A percentile compares a stretch with the other conserved stretches of the same genome.
Evolutionary conservation across 176 grass and related monocot species (phyloP).

Genomic region (Stipa capillata): DNA sequence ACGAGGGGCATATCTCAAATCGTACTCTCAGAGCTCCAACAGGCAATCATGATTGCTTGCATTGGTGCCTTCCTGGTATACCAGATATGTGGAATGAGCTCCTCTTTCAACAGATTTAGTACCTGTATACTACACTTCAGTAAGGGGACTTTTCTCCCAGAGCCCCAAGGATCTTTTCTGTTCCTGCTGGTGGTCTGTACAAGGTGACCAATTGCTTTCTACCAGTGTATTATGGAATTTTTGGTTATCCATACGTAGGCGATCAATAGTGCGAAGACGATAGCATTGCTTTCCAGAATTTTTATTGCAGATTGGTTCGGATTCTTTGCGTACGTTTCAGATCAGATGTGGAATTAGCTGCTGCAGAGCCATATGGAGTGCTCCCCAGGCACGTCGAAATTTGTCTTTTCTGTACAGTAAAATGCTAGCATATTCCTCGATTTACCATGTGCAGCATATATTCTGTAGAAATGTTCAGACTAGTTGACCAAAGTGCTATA

Average conservation of each 20-base stretch:
- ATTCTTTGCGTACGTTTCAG: neutral
- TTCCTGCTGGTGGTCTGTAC: neutral
- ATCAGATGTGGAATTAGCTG: slow-evolving; percentile 3
- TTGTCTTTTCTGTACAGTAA: neutral
- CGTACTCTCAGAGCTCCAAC: slow-evolving; percentile 45
- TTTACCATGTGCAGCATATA: slow-evolving; percentile 18
- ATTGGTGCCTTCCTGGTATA: slow-evolving; percentile 96
- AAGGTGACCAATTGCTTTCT: neutral
- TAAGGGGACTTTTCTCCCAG: neutral
- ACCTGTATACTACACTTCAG: neutral
- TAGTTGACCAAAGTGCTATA: neutral
- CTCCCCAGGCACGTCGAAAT: neutral
- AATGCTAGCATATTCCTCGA: neutral
- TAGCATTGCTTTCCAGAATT: neutral
- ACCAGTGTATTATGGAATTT: neutral
- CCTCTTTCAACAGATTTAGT: slow-evolving; percentile 86
- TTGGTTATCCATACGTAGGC: neutral
- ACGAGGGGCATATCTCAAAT: slow-evolving; percentile 90
- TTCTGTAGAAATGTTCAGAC: neutral
- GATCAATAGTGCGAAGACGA: neutral
- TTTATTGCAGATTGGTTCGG: neutral
- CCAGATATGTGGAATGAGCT: slow-evolving; percentile 96
- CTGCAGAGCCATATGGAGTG: neutral
- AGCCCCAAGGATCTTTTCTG: neutral
- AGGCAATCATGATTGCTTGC: slow-evolving; percentile 77